Percentiles rank a stretch among this genome's conserved stretches.
These are phyloP conservation scores for Curvularia verruculosa DNA, from an alignment of 2,329 filamentous ascomycete genomes.

Conservation along the genomic window DNA sequence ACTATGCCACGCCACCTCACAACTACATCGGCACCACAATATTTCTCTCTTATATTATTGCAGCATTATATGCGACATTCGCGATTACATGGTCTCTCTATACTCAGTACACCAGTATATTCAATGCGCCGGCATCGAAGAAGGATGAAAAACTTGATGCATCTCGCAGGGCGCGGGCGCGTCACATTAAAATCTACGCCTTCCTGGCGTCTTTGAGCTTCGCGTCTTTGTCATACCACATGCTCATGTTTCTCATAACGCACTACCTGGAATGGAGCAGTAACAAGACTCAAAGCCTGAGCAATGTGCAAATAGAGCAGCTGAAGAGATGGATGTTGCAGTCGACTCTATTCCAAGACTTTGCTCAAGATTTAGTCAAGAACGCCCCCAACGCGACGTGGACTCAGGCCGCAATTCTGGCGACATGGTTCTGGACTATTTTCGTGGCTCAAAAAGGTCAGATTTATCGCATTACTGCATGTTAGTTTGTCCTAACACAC, in stretches of 20 bases:
- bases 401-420: constrained; percentile 35
- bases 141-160: constrained; percentile 15
- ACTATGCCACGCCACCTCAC: constrained; percentile 33
- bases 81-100: constrained; percentile 26
- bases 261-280: constrained; percentile 34
- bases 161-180: constrained; percentile 23
- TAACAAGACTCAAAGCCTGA: neutral
- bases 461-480: neutral
- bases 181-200: constrained; percentile 38
- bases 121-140: neutral
- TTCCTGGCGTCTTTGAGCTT: constrained; percentile 38
- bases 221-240: constrained; percentile 36
- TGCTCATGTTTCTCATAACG: constrained; percentile 39
- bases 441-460: constrained; percentile 38
- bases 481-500: neutral
- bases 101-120: constrained; percentile 22
- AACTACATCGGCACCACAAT: constrained; percentile 40
- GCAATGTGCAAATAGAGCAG: constrained; percentile 3
- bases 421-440: constrained; percentile 41
- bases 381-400: constrained; percentile 32
- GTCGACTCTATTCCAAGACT: constrained; percentile 35
- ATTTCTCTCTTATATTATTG: constrained; percentile 41
- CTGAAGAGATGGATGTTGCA: constrained; percentile 39
- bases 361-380: constrained; percentile 37
- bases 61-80: constrained; percentile 32